Evolutionary conservation across 139 green algal genomes (phyloP).

Genomic region (Astrephomene gubernaculifera): DNA sequence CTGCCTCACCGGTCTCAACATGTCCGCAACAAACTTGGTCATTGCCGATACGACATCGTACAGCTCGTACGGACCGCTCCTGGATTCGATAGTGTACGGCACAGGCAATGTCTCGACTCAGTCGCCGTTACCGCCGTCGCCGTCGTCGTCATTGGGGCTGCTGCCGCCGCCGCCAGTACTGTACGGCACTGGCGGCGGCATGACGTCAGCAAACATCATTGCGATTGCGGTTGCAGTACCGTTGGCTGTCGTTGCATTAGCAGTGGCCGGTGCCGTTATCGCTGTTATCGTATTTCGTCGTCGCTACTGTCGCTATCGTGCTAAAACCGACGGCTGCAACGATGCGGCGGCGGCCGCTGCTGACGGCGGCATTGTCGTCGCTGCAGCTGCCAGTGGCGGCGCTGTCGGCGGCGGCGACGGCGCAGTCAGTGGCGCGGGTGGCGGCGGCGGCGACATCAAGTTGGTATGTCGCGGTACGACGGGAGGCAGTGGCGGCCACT

Average conservation of each 20-base stretch:
- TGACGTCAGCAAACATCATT: background rate
- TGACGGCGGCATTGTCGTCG: too few species aligned
- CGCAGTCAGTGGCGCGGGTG: background rate
- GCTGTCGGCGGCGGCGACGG: background rate
- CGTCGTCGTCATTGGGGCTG: background rate
- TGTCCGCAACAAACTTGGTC: background rate
- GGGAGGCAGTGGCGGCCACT: background rate
- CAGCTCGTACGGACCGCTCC: background rate
- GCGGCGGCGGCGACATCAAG: too few species aligned
- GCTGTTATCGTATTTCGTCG: background rate
- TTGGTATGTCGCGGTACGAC: background rate
- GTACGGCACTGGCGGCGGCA: background rate
- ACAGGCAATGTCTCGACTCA: background rate
- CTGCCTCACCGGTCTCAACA: background rate
- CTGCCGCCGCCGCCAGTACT: too few species aligned
- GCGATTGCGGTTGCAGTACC: conserved; percentile 10
- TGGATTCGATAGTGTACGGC: conserved; percentile 14
- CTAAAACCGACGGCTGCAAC: too few species aligned
- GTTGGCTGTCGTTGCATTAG: background rate
- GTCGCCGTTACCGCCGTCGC: background rate
- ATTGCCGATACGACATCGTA: background rate
- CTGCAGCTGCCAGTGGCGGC: too few species aligned
- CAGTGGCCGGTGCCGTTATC: background rate
- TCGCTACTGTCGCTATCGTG: too few species aligned
- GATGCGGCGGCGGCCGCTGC: too few species aligned